Base-by-base conservation (phyloP, 768 basidiomycete species). In the Pholiota molesta region DNA sequence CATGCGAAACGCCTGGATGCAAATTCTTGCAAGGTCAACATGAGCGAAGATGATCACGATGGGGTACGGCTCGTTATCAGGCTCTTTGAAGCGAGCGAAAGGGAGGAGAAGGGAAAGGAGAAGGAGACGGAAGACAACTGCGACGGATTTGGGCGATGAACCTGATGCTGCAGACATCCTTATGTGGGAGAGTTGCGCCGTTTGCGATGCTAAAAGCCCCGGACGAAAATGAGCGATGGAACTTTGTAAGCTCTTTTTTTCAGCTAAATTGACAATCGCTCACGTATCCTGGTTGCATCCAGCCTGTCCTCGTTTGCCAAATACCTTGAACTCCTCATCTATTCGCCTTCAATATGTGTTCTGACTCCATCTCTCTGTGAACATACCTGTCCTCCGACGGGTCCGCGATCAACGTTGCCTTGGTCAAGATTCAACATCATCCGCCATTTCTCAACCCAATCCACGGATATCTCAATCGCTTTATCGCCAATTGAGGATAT, bases 251-350 rank as follows among this genome's bases (percentile, higher is more conserved):
- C 80, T 21, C 7, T 45, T 52, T 60, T 55, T 21, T 28, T n/a
- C 52, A 57, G 47, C 14, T 55, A 10, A 19, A 7, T 53, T n/a
- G 21, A 10, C 52, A 51, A 26, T 52, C 56, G 31, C 61, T 49
- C n/a, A 55, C 40, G 44, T 21, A 16, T 40, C 58, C 28, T 56
- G 40, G 40, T 44, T 19, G 11, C 33, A 56, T 57, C 29, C 52
- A 86, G 86, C 58, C 68, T 87, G 7, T 75, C 81, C 51, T 86
- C 86, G 0, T 86, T 82, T 60, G 83, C 80, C 17, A 88, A 88
- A 67, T 87, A 79, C 64, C 71, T 87, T 16, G 86, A 88, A 69
- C 67, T 87, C 4, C 69, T 84, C 1, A 62, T 83, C 8, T 86
- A 84, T 66, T 82, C 83, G 1, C 74, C 77, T 0, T 55, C 70